Evolutionary conservation across 768 basidiomycete genomes (phyloP), one percentile per base, ranked within the genome.

Genomic region (Termitomyces sp.): DNA sequence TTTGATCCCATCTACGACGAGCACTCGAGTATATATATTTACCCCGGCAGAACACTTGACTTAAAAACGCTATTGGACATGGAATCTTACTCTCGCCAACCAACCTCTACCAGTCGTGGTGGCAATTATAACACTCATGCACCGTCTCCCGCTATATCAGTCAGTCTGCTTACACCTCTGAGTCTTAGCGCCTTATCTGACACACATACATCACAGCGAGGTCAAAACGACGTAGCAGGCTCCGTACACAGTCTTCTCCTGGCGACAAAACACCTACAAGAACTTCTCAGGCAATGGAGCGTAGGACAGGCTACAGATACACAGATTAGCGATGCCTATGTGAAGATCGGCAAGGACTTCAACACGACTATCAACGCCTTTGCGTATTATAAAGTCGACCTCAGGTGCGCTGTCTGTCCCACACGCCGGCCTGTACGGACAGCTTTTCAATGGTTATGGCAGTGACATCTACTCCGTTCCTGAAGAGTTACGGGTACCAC

Each of bases 281-380:
- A 90, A 18, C 73, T 81, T 1, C 80, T 95, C 48, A 78, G 74
- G 27, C 80, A 80, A 60, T 95, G 94, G 93, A 82, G 86, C 48
- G 62, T 72, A 1, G 76, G 79, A 4, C 75, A 81, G 47, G 84
- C 84, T 2, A 72, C 80, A 1, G 88, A 93, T 54, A 75, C 73
- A 20, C 78, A 92, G 68, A 93, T 98, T 66, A 93, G 90, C 77
- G 86, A 95, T 69, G 82, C 91, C 52, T 98, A 94, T 70, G 90
- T 98, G 54, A 82, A 86, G 64, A 82, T 97, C 13, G 94, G 93
- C 44, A 89, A 90, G 67, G 87, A 95, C 63, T 95, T 97, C 76
- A 94, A 95, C 71, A 74, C 79, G 4, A 87, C 87, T 43, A 82
- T 92, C 20, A 79, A 73, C 33, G 91, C 93, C 0, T 97, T 98